phyloP scores from a whole-genome alignment of 257 asterid genomes.

The Paraleonurus japonicus region DNA sequence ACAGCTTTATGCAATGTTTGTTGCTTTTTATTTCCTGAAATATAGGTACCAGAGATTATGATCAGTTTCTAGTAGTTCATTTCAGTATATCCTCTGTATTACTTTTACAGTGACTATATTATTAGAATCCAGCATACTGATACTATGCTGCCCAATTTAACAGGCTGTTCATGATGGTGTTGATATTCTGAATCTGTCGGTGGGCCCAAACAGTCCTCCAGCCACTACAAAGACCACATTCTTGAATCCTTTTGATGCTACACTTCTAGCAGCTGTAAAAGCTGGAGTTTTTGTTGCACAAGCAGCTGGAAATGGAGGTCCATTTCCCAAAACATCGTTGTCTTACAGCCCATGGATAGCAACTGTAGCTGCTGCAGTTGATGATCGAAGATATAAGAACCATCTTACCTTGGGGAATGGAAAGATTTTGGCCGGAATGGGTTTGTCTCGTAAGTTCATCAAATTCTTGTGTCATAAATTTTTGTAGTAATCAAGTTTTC shows the following conservation, averaged over 20 bases:
- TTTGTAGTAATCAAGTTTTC: background rate
- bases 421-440: constrained; percentile 74
- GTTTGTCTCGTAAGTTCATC: constrained; percentile 88
- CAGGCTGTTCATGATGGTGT: constrained; percentile 99
- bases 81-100: background rate
- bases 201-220: constrained; percentile 99
- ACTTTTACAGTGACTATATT: background rate
- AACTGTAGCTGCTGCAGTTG: constrained; percentile 97
- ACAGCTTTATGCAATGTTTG: background rate
- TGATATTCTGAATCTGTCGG: constrained; percentile 92
- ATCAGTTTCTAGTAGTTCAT: background rate
- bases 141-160: constrained; percentile 18
- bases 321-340: constrained; percentile 86
- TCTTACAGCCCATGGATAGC: constrained; percentile 99
- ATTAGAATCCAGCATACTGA: constrained; percentile 12
- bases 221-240: constrained; percentile 89
- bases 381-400: constrained; percentile 94
- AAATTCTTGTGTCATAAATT: background rate
- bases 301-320: constrained; percentile 99
- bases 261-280: constrained; percentile 94
- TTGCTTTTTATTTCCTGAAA: background rate
- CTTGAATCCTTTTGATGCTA: constrained; percentile 89
- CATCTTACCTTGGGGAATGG: constrained; percentile 91
- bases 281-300: constrained; percentile 97
- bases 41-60: background rate